Evolutionary conservation across 2,329 filamentous ascomycete genomes (phyloP).

Genomic region (Colletotrichum lentis): DNA sequence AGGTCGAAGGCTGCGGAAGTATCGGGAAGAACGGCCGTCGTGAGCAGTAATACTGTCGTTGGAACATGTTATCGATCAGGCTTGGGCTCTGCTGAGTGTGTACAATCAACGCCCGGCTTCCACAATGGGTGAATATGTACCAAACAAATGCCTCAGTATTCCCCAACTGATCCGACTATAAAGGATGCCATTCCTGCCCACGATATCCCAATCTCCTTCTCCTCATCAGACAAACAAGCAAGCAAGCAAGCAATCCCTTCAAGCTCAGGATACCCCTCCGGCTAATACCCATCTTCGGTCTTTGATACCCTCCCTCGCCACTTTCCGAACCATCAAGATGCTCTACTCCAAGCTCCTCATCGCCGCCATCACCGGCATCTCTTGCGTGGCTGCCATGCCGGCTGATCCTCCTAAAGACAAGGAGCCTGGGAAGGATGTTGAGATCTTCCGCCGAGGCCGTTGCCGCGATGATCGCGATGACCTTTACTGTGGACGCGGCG

Average conservation of each 20-base stretch:
- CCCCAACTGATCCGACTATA: conserved; percentile 7
- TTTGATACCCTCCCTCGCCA: neutral
- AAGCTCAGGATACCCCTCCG: conserved; percentile 23
- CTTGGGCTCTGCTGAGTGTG: neutral
- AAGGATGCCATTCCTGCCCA: conserved; percentile 8
- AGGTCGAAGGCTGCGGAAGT: conserved; percentile 13
- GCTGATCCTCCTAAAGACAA: conserved; percentile 12
- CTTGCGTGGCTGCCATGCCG: conserved; percentile 28
- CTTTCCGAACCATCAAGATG: conserved; percentile 18
- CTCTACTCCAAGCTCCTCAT: conserved; percentile 27
- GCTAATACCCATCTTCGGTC: conserved; percentile 14
- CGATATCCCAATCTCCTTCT: neutral
- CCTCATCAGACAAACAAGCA: conserved; percentile 15
- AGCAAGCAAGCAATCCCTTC: conserved; percentile 25
- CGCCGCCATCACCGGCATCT: conserved; percentile 24
- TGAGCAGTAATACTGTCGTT: neutral
- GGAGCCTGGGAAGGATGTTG: neutral
- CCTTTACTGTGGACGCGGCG: conserved; percentile 30
- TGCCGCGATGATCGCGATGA: conserved; percentile 24
- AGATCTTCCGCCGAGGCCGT: conserved; percentile 26
- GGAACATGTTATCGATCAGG: neutral
- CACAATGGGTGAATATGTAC: neutral
- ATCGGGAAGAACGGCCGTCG: neutral
- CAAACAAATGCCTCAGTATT: neutral
- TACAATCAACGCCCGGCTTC: neutral